Evolutionary conservation across 2,329 filamentous ascomycete genomes (phyloP).

Genomic region (Metarhizium rileyi): DNA sequence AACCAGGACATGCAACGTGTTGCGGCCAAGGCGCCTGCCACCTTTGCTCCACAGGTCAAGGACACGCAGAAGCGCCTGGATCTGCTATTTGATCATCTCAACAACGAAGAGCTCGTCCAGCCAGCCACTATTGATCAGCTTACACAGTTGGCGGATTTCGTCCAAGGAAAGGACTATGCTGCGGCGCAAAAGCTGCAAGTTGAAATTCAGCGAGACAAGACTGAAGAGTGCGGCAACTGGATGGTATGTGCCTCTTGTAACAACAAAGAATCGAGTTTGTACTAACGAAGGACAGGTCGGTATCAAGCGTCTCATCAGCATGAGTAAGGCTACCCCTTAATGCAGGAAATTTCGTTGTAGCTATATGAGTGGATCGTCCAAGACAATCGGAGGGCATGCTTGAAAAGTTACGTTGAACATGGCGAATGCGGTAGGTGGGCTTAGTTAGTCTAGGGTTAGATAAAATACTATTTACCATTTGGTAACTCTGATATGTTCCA

Average conservation of each 20-base stretch:
- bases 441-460: not conserved
- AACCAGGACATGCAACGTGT: conserved; percentile 81
- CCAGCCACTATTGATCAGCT: conserved; percentile 65
- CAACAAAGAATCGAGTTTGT: not conserved
- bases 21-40: conserved; percentile 72
- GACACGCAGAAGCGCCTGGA: conserved; percentile 90
- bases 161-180: conserved; percentile 61
- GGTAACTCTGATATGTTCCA: not conserved
- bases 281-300: conserved; percentile 51
- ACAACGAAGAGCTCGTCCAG: conserved; percentile 85
- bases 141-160: conserved; percentile 51
- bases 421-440: not conserved
- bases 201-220: conserved; percentile 67
- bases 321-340: conserved; percentile 66
- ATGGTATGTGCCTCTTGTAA: conserved; percentile 53
- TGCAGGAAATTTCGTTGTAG: not conserved
- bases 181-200: conserved; percentile 59
- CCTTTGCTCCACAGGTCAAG: conserved; percentile 79
- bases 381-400: not conserved
- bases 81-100: conserved; percentile 92
- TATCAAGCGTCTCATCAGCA: conserved; percentile 66
- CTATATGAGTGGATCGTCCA: not conserved
- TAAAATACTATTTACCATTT: not conserved
- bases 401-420: not conserved
- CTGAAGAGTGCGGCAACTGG: conserved; percentile 75